phyloP scores from a whole-genome alignment of 2,329 filamentous ascomycete genomes.

The Colletotrichum viniferum region DNA sequence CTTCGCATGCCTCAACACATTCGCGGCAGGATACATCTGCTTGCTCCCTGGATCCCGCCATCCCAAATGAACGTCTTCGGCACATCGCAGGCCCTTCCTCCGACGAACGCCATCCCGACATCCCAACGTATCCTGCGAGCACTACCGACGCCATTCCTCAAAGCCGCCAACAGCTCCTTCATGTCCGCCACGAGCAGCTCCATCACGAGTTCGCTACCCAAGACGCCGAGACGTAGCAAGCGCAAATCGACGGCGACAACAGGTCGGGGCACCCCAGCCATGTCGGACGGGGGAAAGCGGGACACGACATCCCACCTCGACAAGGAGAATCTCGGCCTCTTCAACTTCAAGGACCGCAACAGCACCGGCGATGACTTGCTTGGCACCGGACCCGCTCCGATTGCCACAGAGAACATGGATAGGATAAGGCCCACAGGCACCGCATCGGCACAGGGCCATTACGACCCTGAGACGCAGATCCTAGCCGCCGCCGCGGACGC shows the following conservation, averaged over 20 bases:
- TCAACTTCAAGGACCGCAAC: conserved; percentile 27
- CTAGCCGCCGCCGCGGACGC: conserved; percentile 63
- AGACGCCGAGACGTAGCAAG: conserved; percentile 64
- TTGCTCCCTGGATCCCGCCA: conserved; percentile 96
- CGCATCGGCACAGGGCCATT: conserved; percentile 14
- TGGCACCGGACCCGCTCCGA: conserved; percentile 24
- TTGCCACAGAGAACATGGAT: conserved; percentile 54
- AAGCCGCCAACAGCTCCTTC: conserved; percentile 93
- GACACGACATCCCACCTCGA: conserved; percentile 45
- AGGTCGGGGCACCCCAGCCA: conserved; percentile 38
- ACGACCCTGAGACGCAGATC: conserved; percentile 35
- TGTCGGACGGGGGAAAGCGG: conserved; percentile 27
- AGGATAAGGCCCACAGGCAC: conserved; percentile 39
- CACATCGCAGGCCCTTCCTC: conserved; percentile 74
- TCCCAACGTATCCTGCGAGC: conserved; percentile 90
- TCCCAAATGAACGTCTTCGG: conserved; percentile 87
- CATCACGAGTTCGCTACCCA: conserved; percentile 78
- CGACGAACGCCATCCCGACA: conserved; percentile 85
- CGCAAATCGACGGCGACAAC: conserved; percentile 54
- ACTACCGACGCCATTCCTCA: conserved; percentile 87
- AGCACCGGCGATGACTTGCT: conserved; percentile 23
- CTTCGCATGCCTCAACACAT: conserved; percentile 96
- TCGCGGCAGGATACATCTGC: conserved; percentile 87
- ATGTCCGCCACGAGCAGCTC: conserved; percentile 91
- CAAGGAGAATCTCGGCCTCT: conserved; percentile 52